phyloP scores from a whole-genome alignment of 441 rosid species.

The Gossypium schwendimanii region DNA sequence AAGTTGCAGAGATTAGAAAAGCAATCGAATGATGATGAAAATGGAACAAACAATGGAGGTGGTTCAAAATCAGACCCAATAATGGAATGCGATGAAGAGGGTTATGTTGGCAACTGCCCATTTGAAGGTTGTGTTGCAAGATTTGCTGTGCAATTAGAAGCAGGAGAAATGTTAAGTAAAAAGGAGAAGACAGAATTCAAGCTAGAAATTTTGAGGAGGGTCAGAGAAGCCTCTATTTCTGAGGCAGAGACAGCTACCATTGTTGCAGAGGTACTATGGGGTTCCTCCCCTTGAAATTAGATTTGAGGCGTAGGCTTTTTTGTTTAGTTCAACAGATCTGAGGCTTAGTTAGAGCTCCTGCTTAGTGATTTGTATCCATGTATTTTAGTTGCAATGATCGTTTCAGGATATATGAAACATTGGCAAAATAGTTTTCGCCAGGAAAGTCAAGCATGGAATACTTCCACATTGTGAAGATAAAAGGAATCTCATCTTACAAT shows the following conservation, averaged over 20 bases:
- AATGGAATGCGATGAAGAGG: background rate
- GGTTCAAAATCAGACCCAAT: background rate
- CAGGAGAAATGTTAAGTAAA: conserved; percentile 38
- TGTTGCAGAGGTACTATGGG: conserved; percentile 51
- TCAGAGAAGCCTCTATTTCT: conserved; percentile 34
- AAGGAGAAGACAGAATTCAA: conserved; percentile 37
- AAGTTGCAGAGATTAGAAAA: conserved; percentile 34
- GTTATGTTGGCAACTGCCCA: background rate
- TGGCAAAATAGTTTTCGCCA: background rate
- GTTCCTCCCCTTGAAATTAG: conserved; percentile 34
- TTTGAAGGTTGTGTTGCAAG: conserved; percentile 34
- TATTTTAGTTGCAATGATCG: background rate
- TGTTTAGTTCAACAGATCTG: too few relatives aligned
- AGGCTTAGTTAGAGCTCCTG: too few relatives aligned
- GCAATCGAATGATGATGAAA: background rate
- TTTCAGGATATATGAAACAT: background rate
- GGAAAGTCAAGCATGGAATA: too few relatives aligned
- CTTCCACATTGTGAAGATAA: too few relatives aligned
- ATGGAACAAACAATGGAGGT: background rate
- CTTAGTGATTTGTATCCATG: background rate
- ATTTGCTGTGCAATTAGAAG: conserved; percentile 48
- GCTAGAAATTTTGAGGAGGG: conserved; percentile 36
- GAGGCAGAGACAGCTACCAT: conserved; percentile 40
- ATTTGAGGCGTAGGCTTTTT: background rate
- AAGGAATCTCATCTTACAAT: too few relatives aligned